phyloP scores from a whole-genome alignment of 2,329 filamentous ascomycete genomes.

The Achaetomium macrosporum region DNA sequence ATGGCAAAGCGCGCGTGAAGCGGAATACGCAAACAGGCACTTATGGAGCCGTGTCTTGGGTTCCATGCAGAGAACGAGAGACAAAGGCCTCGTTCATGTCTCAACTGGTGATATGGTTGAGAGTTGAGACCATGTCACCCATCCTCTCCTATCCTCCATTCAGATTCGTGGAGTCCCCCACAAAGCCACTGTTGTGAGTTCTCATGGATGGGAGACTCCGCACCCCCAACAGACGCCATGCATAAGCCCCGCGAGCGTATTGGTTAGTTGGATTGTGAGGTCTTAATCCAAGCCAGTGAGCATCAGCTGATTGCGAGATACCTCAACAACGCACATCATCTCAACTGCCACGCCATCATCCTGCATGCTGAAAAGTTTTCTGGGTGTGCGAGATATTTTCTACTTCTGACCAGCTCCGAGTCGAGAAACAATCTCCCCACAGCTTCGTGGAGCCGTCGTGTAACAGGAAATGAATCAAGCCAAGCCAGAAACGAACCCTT shows the following conservation, averaged over 20 bases:
- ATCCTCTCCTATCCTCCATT: not conserved
- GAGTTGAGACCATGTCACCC: not conserved
- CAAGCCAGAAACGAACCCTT: conserved; percentile 1
- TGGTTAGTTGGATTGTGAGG: not conserved
- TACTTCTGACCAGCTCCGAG: not conserved
- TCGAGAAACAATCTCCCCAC: not conserved
- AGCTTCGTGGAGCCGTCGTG: not conserved
- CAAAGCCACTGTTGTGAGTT: not conserved
- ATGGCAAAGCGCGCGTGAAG: not conserved
- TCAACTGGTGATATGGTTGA: not conserved
- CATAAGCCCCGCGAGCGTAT: not conserved
- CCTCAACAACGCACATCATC: not conserved
- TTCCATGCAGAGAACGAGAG: not conserved
- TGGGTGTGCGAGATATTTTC: not conserved
- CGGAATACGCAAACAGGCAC: not conserved
- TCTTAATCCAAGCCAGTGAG: not conserved
- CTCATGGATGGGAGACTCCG: not conserved
- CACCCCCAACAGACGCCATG: not conserved
- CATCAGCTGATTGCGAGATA: conserved; percentile 4
- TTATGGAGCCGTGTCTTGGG: too few relatives aligned
- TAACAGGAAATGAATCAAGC: conserved; percentile 7
- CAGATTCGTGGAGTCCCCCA: not conserved
- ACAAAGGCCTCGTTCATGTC: not conserved
- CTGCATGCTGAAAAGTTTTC: not conserved
- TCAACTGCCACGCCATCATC: conserved; percentile 1